Evolutionary conservation across 1,284 basidiomycete species (phyloP).

Genomic region (Sanghuangporus weigelae): DNA sequence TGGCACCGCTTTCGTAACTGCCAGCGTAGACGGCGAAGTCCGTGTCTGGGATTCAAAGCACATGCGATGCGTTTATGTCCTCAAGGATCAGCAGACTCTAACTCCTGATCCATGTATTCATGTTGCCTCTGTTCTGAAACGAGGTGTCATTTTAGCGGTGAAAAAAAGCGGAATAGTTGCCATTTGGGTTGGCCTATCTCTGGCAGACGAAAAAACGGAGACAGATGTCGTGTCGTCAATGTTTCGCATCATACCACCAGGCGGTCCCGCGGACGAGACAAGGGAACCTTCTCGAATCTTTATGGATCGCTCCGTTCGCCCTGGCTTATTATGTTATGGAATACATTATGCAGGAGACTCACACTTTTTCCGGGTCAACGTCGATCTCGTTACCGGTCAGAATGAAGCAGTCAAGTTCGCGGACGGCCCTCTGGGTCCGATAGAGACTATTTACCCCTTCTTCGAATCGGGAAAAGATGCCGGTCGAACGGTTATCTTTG

Average conservation of each 20-base stretch:
- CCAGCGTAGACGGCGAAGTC: slow-evolving; percentile 55
- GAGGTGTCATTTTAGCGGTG: slow-evolving; percentile 45
- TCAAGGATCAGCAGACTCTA: slow-evolving; percentile 32
- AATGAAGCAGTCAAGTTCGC: slow-evolving; percentile 18
- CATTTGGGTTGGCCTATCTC: slow-evolving; percentile 41
- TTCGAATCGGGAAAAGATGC: slow-evolving; percentile 1
- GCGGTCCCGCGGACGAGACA: not conserved
- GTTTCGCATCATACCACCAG: not conserved
- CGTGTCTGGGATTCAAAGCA: slow-evolving; percentile 66
- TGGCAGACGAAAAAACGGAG: not conserved
- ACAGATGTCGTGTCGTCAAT: not conserved
- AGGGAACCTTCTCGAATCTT: not conserved
- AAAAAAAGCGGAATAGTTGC: slow-evolving; percentile 50
- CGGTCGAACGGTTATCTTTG: slow-evolving; percentile 36
- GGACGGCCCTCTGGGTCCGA: slow-evolving; percentile 21
- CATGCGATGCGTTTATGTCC: slow-evolving; percentile 57
- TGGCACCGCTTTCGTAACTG: slow-evolving; percentile 42
- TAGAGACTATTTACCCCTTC: slow-evolving; percentile 18
- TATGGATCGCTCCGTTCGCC: slow-evolving; percentile 21
- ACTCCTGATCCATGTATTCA: slow-evolving; percentile 45
- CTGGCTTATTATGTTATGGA: slow-evolving; percentile 18
- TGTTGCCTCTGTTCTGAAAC: slow-evolving; percentile 38
- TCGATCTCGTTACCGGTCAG: slow-evolving; percentile 29
- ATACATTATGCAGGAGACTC: slow-evolving; percentile 36
- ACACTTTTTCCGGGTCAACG: slow-evolving; percentile 41